Percentiles rank a stretch among this genome's conserved stretches.
phyloP scores from a whole-genome alignment of 768 basidiomycete genomes.

The Leccinum obscurum region DNA sequence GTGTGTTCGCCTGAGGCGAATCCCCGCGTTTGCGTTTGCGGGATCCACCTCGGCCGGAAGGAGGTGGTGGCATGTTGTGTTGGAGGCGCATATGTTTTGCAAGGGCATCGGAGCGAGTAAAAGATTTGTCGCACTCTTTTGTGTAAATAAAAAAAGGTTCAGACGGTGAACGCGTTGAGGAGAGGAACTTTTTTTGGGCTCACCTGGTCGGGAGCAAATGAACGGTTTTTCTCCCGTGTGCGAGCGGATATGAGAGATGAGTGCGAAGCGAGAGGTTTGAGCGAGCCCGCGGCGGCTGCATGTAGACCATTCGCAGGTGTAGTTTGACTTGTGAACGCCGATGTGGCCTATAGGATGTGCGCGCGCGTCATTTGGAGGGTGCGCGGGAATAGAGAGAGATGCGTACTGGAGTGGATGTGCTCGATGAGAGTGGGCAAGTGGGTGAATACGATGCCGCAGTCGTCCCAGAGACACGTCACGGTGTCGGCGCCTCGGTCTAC shows the following conservation, averaged over 20 bases:
- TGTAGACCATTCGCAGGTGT: constrained; percentile 87
- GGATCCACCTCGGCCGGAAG: constrained; percentile 67
- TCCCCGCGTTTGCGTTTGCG: constrained; percentile 68
- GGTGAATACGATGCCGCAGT: constrained; percentile 72
- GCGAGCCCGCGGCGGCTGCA: constrained; percentile 78
- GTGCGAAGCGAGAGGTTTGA: constrained; percentile 87
- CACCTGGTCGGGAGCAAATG: constrained; percentile 77
- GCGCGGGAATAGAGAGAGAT: not conserved
- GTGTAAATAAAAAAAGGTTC: not conserved
- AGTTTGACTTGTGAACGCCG: constrained; percentile 79
- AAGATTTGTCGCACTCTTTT: constrained; percentile 94
- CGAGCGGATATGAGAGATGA: constrained; percentile 87
- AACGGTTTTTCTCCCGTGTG: constrained; percentile 97
- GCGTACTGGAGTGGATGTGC: constrained; percentile 80
- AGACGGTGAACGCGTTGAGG: not conserved
- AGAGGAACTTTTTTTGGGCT: constrained; percentile 23
- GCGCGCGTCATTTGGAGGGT: not conserved
- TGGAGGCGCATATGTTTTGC: constrained; percentile 91
- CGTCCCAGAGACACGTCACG: constrained; percentile 82
- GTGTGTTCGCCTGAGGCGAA: constrained; percentile 25
- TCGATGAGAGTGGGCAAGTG: constrained; percentile 75
- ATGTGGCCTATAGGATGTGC: constrained; percentile 59
- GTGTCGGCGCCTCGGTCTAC: constrained; percentile 46
- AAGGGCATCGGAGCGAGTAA: constrained; percentile 92
- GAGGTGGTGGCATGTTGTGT: constrained; percentile 74